Percentiles rank a stretch among this genome's conserved stretches.
Conservation (phyloP, 78 protist genomes). For the Dictyostelium intermedium region DNA sequence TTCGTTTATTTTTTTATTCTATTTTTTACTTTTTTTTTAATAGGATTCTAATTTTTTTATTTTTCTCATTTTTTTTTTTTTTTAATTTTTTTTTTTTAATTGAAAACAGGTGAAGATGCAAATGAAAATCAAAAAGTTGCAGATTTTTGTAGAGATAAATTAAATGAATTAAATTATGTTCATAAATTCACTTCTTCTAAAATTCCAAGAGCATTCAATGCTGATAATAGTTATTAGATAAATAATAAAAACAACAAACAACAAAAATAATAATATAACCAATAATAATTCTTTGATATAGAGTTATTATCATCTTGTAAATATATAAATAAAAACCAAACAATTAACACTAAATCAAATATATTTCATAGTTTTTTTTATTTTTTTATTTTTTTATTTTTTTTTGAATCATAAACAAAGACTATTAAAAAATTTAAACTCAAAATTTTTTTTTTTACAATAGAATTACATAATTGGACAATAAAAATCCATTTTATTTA, state of each 20-base stretch:
- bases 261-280: not conserved
- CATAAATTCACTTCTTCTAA: slow-evolving; percentile 19
- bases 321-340: not conserved
- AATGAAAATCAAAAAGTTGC: slow-evolving; percentile 62
- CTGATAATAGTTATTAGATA: slow-evolving; percentile 50
- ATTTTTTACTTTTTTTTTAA: not conserved
- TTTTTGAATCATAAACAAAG: not conserved
- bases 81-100: not conserved
- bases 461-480: slow-evolving; percentile 15
- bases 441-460: not conserved
- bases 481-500: not conserved
- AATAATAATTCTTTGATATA: not conserved
- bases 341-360: not conserved
- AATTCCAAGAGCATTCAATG: slow-evolving; percentile 80
- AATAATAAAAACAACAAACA: not conserved
- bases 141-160: slow-evolving; percentile 75
- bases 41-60: not conserved
- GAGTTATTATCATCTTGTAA: not conserved
- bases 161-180: slow-evolving; percentile 58
- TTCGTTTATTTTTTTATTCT: too few relatives aligned
- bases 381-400: not conserved
- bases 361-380: not conserved
- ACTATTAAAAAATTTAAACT: not conserved
- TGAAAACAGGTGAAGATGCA: slow-evolving; percentile 40
- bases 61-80: too few relatives aligned